Percentiles rank a stretch among this genome's conserved stretches.
These are phyloP conservation scores for Linnemannia zychae DNA, from an alignment of 192 early-diverging fungal species.

Conservation along the genomic window DNA sequence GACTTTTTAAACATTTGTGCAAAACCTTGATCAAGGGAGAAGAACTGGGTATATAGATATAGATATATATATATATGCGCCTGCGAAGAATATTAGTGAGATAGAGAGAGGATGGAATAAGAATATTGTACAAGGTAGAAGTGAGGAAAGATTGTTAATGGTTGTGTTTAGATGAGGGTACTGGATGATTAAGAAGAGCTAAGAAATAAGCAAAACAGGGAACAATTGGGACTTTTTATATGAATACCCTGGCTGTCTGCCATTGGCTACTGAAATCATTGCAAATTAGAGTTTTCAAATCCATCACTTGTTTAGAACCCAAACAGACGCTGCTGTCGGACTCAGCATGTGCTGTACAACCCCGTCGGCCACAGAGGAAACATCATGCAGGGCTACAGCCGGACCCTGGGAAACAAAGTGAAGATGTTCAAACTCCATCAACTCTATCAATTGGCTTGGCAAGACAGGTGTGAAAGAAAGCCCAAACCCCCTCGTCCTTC, in stretches of 20 bases:
- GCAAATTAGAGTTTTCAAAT: not conserved
- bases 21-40: not conserved
- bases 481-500: not conserved
- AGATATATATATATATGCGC: not conserved
- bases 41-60: not conserved
- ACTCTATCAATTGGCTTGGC: not conserved
- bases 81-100: not conserved
- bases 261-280: not conserved
- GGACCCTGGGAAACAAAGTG: not conserved
- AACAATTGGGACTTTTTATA: not conserved
- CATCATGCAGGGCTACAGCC: not conserved
- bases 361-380: not conserved
- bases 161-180: not conserved
- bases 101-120: no score
- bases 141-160: not conserved
- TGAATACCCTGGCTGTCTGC: not conserved
- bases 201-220: not conserved
- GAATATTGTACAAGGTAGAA: not conserved
- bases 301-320: not conserved
- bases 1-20: constrained; percentile 16
- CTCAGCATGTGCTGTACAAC: no score
- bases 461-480: not conserved
- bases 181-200: not conserved
- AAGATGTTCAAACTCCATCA: not conserved
- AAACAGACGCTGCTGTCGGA: not conserved